Base-by-base conservation (phyloP, 2,329 filamentous ascomycete species). In the Davidsoniella eucalypti region DNA sequence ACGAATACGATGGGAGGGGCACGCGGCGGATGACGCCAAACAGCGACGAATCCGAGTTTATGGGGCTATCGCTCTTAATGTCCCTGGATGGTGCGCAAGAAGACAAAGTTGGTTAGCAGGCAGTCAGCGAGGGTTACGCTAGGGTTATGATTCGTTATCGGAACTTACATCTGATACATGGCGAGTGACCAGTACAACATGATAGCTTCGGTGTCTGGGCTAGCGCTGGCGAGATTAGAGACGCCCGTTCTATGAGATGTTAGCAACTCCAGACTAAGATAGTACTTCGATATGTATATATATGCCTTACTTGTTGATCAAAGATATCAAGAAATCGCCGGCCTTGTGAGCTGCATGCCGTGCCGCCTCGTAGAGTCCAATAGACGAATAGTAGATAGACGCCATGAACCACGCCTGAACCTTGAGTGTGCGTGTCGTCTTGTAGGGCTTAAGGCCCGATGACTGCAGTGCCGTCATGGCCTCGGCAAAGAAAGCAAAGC, bases 111-210 rank as follows among this genome's bases (percentile, higher is more conserved):
- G 4, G 21, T 14, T 26, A 29, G 23, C 18, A 10, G 9, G 42
- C 12, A 25, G 16, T 23, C 29, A 12, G 1, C 8, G 29, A 33
- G 29, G 12, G 29, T 33, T 12, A 33, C 3, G 29, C 29, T 33
- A 5, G 4, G 17, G 29, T 12, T 33, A 9, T 2, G 3, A 12
- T 33, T 33, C 29, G 3, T 33, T 12, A 12, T 8, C 14, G 16
- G 12, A 29, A 41, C 49, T 45, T 51, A 51, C 49, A 51, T 51
- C 14, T 51, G 49, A 23, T 46, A 51, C 10, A 41, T 36, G 9
- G 44, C 29, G 26, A 51, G 37, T 12, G 49, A 46, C 49, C 49
- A 51, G 17, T 46, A 51, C 4, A 51, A 16, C 25, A 51, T 40
- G 12, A 51, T 17, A 21, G 21, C 37, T 23, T 50, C 49, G 7